Evolutionary conservation across 371 early-diverging fungal genomes (phyloP).

Genomic region (Actinomucor elegans): DNA sequence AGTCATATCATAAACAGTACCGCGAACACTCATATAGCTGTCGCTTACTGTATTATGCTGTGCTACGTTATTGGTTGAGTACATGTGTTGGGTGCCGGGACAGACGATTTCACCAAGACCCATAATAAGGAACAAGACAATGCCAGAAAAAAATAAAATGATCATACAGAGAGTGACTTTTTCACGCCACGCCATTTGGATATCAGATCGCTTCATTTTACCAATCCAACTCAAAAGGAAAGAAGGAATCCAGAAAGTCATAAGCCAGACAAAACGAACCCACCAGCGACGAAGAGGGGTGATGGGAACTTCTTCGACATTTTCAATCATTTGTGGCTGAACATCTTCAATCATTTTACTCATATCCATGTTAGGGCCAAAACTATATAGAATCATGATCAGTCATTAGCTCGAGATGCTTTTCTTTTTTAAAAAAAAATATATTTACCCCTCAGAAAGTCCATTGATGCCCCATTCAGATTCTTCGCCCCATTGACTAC

Average conservation of each 20-base stretch:
- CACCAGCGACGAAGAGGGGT: conserved; percentile 65
- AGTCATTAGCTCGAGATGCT: neutral
- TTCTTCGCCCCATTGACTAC: conserved; percentile 41
- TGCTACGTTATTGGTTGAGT: conserved; percentile 41
- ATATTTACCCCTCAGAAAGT: conserved; percentile 33
- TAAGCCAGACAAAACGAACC: conserved; percentile 77
- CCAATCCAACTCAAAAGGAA: conserved; percentile 54
- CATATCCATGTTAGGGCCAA: conserved; percentile 48
- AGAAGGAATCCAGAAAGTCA: conserved; percentile 86
- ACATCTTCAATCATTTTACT: conserved; percentile 40
- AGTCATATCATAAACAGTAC: conserved; percentile 64
- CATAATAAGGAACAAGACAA: conserved; percentile 83
- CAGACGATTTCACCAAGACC: conserved; percentile 84
- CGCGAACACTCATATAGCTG: conserved; percentile 62
- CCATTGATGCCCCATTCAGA: conserved; percentile 40
- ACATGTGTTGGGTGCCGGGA: conserved; percentile 66
- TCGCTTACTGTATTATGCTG: conserved; percentile 28
- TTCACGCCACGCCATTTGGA: conserved; percentile 93
- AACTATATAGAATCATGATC: conserved; percentile 9
- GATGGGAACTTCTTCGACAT: conserved; percentile 48
- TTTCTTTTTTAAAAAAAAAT: neutral
- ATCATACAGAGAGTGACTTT: conserved; percentile 87
- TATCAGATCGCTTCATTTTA: conserved; percentile 76
- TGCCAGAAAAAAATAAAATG: conserved; percentile 71
- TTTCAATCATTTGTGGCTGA: conserved; percentile 40